phyloP scores from a whole-genome alignment of 345 rosid genomes.

The Lepidium sativum region DNA sequence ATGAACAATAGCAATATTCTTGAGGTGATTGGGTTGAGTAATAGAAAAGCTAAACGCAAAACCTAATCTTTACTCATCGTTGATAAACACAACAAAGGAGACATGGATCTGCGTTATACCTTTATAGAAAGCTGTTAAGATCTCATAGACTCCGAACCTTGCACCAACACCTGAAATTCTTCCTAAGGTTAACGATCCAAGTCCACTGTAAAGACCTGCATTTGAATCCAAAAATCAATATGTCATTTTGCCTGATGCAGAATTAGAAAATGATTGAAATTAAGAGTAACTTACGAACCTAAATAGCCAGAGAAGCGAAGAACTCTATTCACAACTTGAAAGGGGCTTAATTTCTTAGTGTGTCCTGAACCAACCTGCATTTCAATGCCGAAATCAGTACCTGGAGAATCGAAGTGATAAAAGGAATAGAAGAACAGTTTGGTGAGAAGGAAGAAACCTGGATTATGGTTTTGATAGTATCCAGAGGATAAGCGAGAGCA shows the following conservation, averaged over 20 bases:
- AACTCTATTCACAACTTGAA: slow-evolving; percentile 51
- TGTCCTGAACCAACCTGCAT: slow-evolving; percentile 78
- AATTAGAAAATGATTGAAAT: background rate
- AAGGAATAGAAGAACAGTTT: background rate
- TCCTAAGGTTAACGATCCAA: slow-evolving; percentile 57
- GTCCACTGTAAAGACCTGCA: slow-evolving; percentile 74
- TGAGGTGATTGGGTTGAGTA: background rate
- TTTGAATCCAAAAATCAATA: background rate
- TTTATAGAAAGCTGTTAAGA: slow-evolving; percentile 68
- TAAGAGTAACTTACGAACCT: background rate
- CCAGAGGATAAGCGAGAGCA: slow-evolving; percentile 70
- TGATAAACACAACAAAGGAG: background rate
- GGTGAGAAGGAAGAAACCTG: slow-evolving; percentile 44
- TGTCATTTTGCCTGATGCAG: background rate
- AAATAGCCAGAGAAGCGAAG: slow-evolving; percentile 49
- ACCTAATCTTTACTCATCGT: background rate
- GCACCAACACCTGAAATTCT: slow-evolving; percentile 63
- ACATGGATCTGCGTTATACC: slow-evolving; percentile 33
- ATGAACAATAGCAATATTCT: background rate
- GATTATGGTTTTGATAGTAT: slow-evolving; percentile 65
- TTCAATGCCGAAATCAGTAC: background rate
- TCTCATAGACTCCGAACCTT: slow-evolving; percentile 80
- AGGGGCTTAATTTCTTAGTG: slow-evolving; percentile 39
- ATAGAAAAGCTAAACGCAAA: background rate
- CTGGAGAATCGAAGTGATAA: background rate